Percentiles rank a stretch among this genome's conserved stretches.
These are phyloP conservation scores for Tylopilus sp. DNA, from an alignment of 768 basidiomycete species.

Conservation along the genomic window DNA sequence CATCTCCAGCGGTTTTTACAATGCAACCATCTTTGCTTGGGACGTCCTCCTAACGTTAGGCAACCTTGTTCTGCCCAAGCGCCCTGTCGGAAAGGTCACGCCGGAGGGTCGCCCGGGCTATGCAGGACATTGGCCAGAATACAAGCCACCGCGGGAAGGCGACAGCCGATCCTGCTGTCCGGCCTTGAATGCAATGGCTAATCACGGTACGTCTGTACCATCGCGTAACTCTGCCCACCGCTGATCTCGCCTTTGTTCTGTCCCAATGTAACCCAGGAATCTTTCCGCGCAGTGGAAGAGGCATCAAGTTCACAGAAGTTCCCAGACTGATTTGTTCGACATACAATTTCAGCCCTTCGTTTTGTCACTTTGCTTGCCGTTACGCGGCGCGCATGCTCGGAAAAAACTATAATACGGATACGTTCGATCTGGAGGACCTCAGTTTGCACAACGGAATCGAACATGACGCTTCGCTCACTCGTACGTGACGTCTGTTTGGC, in stretches of 20 bases:
- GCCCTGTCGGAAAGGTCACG: constrained; percentile 49
- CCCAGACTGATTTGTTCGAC: constrained; percentile 41
- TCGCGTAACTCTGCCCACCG: not conserved
- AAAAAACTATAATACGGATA: constrained; percentile 53
- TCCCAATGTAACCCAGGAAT: constrained; percentile 29
- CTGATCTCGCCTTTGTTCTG: not conserved
- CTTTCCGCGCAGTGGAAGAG: constrained; percentile 59
- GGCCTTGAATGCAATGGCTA: constrained; percentile 74
- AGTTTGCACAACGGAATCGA: constrained; percentile 14
- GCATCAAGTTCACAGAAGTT: constrained; percentile 55
- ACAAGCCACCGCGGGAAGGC: constrained; percentile 49
- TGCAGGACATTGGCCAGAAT: constrained; percentile 68
- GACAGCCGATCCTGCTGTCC: constrained; percentile 74
- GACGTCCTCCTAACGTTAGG: constrained; percentile 15
- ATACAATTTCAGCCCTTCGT: constrained; percentile 68
- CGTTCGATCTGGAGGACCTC: constrained; percentile 52
- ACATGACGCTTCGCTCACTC: constrained; percentile 27
- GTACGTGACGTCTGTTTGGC: constrained; percentile 15
- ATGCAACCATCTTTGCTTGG: constrained; percentile 2
- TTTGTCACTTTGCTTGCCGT: constrained; percentile 61
- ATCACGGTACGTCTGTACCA: constrained; percentile 59
- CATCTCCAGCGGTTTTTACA: constrained; percentile 3
- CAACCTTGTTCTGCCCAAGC: constrained; percentile 14
- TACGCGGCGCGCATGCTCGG: constrained; percentile 55
- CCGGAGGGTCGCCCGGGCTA: constrained; percentile 51